phyloP scores from a whole-genome alignment of 208 protist species.

The Crithidia sp. region DNA sequence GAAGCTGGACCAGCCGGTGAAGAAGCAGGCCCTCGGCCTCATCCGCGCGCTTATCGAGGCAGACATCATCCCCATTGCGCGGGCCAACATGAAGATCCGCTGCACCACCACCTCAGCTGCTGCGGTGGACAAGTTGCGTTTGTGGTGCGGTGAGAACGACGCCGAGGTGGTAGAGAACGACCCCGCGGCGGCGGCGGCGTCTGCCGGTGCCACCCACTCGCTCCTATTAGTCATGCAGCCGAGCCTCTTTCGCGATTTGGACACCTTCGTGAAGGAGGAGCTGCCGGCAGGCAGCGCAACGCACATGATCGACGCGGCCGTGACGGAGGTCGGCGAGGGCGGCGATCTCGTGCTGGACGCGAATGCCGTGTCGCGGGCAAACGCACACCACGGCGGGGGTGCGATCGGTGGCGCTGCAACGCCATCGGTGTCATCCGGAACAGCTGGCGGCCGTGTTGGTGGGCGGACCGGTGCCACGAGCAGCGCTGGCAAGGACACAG shows the following conservation, averaged over 20 bases:
- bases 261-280: conserved; percentile 72
- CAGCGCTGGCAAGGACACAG: conserved; percentile 1
- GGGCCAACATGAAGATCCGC: conserved; percentile 95
- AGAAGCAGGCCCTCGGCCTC: conserved; percentile 94
- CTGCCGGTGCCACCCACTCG: conserved; percentile 22
- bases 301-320: conserved; percentile 80
- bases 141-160: conserved; percentile 64
- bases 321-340: conserved; percentile 50
- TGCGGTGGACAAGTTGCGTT: conserved; percentile 46
- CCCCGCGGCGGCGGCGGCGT: not conserved
- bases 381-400: conserved; percentile 12
- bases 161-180: conserved; percentile 54
- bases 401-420: not conserved
- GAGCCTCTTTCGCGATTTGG: conserved; percentile 73
- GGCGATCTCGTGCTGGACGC: conserved; percentile 30
- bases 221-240: conserved; percentile 74
- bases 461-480: not conserved
- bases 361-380: conserved; percentile 23
- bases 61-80: conserved; percentile 90
- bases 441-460: not conserved
- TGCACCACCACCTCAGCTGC: conserved; percentile 57
- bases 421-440: not conserved
- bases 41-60: conserved; percentile 91
- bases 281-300: conserved; percentile 62
- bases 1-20: conserved; percentile 91